Percentiles rank a stretch among this genome's conserved stretches.
Conservation (phyloP, 2,329 filamentous ascomycete genomes). For the Arthrobotrys iridis region DNA sequence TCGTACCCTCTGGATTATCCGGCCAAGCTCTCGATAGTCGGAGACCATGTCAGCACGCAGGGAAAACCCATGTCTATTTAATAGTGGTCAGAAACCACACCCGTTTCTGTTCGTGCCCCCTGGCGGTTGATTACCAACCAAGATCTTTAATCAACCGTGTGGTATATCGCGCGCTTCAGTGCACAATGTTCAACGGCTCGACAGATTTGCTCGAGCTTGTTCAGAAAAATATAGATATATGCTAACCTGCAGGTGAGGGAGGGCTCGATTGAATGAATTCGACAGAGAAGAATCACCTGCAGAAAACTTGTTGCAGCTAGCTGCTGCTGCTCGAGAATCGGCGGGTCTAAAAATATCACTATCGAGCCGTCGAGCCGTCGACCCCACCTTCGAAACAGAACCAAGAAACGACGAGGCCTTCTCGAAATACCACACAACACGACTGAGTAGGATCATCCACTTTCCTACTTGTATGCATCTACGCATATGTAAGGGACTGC, state of each 20-base stretch:
- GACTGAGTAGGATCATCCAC: no score
- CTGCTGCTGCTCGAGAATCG: neutral
- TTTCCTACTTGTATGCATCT: no score
- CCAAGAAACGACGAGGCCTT: neutral
- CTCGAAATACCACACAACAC: neutral
- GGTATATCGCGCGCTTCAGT: constrained; percentile 5
- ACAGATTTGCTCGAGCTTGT: neutral
- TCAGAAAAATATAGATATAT: constrained; percentile 4
- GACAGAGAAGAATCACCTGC: neutral
- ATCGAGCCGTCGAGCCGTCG: neutral
- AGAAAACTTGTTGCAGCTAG: neutral
- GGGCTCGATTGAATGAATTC: neutral
- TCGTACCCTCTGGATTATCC: constrained; percentile 16
- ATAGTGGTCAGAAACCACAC: neutral
- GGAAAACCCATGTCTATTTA: constrained; percentile 21
- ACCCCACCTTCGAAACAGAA: neutral
- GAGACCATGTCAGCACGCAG: constrained; percentile 20
- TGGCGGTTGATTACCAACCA: constrained; percentile 9
- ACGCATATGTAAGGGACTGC: no score
- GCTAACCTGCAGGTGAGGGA: no score
- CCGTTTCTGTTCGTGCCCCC: constrained; percentile 23
- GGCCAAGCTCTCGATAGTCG: neutral
- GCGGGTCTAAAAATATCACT: neutral
- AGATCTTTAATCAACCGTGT: neutral
- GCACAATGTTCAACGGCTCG: neutral